Evolutionary conservation across 108 stramenopile species (phyloP), one percentile per base, ranked within the genome.

Genomic region (Aurantiochytrium sp.): DNA sequence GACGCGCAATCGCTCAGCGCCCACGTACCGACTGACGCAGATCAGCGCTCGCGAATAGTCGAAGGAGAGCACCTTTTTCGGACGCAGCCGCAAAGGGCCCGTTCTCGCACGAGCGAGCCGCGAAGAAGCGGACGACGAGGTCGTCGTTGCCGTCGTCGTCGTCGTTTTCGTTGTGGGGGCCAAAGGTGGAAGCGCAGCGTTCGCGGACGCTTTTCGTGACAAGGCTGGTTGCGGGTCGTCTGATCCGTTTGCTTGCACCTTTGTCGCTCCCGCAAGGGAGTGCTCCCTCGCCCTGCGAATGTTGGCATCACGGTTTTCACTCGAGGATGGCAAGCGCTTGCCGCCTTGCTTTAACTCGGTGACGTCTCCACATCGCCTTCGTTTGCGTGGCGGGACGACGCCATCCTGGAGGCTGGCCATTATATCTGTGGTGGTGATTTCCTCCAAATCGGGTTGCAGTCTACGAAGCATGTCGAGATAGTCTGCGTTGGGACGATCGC

Each of bases 11-110:
- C 73, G 73, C 28, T 83, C 73, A 16, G 44, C 44, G 51, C 51
- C 51, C 49, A 83, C 73, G 73, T 83, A 83, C 5, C 73, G 44
- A n/a, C 73, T 83, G 73, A 83, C 73, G 45, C 73, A 83, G 28
- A 83, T 83, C 12, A 83, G 73, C n/a, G 73, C 73, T 16, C 45
- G 42, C 8, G 44, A 5, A 53, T 51, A 83, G 28, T 83, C 73
- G 73, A 47, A 51, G 12, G 73, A 47, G 3, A 53, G 73, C 73
- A 83, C 49, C 49, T 53, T 83, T 47, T 51, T 53, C 49, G 73
- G 73, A 1, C 51, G 10, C 73, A 83, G 28, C 5, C 73, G 44
- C 28, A n/a, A 18, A 12, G 73, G 73, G 6, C 0, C 64, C 19
- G 6, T 69, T 18, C 35, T 69, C 6, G n/a, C 5, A 8, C 64